phyloP scores from a whole-genome alignment of 108 stramenopile genomes.

The Cyclotella kingstonii region DNA sequence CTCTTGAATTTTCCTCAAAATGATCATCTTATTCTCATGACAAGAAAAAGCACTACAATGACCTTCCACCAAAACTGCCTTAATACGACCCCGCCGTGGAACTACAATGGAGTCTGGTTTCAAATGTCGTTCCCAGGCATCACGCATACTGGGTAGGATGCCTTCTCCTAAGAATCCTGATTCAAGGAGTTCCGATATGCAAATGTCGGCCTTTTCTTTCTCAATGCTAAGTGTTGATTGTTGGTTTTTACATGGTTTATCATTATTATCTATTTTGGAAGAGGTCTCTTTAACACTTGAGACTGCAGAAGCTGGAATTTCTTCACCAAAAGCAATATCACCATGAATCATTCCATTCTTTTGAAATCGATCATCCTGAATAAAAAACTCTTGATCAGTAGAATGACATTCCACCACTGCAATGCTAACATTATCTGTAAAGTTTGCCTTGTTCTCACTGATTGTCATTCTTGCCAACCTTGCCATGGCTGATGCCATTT shows the following conservation, averaged over 20 bases:
- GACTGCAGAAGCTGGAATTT: too few relatives aligned
- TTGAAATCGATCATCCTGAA: constrained; percentile 19
- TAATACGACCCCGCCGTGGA: constrained; percentile 65
- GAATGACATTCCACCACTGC: constrained; percentile 67
- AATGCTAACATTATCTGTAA: constrained; percentile 11
- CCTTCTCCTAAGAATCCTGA: constrained; percentile 81
- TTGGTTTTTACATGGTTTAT: neutral
- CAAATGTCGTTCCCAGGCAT: constrained; percentile 81
- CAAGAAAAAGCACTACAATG: neutral
- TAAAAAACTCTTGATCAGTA: constrained; percentile 42
- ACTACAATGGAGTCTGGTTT: constrained; percentile 62
- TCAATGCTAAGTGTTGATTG: neutral
- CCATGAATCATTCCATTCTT: neutral
- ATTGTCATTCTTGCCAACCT: constrained; percentile 53
- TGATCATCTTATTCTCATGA: neutral
- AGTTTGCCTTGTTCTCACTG: constrained; percentile 48
- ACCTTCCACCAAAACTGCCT: constrained; percentile 55
- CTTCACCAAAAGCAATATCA: neutral
- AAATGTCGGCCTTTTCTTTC: constrained; percentile 42
- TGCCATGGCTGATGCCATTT: constrained; percentile 85
- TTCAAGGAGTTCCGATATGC: constrained; percentile 83
- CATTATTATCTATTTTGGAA: neutral
- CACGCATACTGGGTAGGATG: constrained; percentile 67
- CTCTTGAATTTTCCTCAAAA: neutral
- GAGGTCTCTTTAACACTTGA: too few relatives aligned